phyloP scores from a whole-genome alignment of 257 asterid species.

The Rehmannia glutinosa region DNA sequence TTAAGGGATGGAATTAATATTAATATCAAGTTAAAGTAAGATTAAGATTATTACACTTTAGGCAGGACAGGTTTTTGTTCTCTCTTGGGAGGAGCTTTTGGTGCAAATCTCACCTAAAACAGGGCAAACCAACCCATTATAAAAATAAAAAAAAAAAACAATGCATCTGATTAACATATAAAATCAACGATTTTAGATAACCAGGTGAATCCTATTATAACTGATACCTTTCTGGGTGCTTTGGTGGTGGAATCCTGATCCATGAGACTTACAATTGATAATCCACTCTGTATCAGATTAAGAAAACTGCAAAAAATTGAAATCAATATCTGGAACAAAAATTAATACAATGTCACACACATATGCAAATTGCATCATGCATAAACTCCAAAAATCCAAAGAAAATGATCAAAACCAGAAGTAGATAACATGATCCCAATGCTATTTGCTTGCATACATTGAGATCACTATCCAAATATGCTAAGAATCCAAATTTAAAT shows the following conservation, averaged over 20 bases:
- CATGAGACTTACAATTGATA: constrained; percentile 13
- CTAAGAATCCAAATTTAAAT: too few relatives aligned
- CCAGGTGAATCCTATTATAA: not conserved
- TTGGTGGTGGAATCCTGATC: constrained; percentile 16
- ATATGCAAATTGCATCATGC: not conserved
- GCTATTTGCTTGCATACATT: not conserved
- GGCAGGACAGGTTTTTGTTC: constrained; percentile 41
- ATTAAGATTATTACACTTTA: constrained; percentile 50
- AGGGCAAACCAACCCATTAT: not conserved
- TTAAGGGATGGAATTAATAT: not conserved
- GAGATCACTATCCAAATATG: not conserved
- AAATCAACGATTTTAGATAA: not conserved
- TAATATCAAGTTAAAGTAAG: not conserved
- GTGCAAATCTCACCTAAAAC: constrained; percentile 60
- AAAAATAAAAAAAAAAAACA: not conserved
- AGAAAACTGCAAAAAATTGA: not conserved
- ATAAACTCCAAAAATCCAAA: not conserved
- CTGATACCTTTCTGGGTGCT: constrained; percentile 33
- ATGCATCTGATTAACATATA: not conserved
- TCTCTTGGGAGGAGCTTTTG: constrained; percentile 75
- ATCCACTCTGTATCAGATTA: not conserved
- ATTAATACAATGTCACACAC: not conserved
- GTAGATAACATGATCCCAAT: not conserved
- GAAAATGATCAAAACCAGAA: not conserved
- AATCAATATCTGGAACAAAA: not conserved